Percentiles rank a stretch among this genome's conserved stretches.
Conservation (phyloP, 352 stramenopile species). For the Phytophthora rubi region DNA sequence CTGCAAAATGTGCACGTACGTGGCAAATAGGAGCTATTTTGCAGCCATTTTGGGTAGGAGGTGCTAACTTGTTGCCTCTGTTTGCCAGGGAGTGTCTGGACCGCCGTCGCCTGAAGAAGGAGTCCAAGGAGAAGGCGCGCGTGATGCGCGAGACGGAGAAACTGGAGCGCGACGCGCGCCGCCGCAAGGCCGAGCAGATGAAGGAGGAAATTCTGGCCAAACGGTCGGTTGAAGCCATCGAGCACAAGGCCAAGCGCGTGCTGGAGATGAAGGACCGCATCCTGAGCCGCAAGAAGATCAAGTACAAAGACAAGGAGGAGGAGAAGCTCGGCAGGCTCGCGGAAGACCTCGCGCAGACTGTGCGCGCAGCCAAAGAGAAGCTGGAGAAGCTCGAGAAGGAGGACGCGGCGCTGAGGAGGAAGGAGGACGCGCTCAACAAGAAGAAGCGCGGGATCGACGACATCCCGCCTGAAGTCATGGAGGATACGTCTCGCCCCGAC, state of each 20-base stretch:
- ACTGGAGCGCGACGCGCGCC: slow-evolving; percentile 75
- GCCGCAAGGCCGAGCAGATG: slow-evolving; percentile 64
- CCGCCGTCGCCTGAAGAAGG: slow-evolving; percentile 75
- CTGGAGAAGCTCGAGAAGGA: slow-evolving; percentile 91
- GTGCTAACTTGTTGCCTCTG: slow-evolving; percentile 2
- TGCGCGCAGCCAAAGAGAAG: slow-evolving; percentile 78
- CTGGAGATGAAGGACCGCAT: slow-evolving; percentile 91
- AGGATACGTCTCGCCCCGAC: slow-evolving; percentile 45
- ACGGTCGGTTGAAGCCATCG: slow-evolving; percentile 82
- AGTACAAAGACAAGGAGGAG: slow-evolving; percentile 91
- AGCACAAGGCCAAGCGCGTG: slow-evolving; percentile 84
- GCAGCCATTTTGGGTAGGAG: background rate
- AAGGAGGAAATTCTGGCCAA: slow-evolving; percentile 78
- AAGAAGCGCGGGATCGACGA: slow-evolving; percentile 73
- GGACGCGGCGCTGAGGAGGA: slow-evolving; percentile 72
- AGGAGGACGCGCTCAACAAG: slow-evolving; percentile 86
- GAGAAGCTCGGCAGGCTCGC: slow-evolving; percentile 84
- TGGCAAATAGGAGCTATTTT: slow-evolving; percentile 17
- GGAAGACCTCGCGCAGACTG: slow-evolving; percentile 80
- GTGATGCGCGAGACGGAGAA: slow-evolving; percentile 84
- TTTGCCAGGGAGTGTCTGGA: slow-evolving; percentile 74
- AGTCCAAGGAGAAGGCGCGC: slow-evolving; percentile 78
- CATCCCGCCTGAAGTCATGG: slow-evolving; percentile 44
- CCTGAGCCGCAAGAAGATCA: slow-evolving; percentile 87
- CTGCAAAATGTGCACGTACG: slow-evolving; percentile 89